Conservation (phyloP, 192 early-diverging fungal species). For the Umbelopsis vinacea region DNA sequence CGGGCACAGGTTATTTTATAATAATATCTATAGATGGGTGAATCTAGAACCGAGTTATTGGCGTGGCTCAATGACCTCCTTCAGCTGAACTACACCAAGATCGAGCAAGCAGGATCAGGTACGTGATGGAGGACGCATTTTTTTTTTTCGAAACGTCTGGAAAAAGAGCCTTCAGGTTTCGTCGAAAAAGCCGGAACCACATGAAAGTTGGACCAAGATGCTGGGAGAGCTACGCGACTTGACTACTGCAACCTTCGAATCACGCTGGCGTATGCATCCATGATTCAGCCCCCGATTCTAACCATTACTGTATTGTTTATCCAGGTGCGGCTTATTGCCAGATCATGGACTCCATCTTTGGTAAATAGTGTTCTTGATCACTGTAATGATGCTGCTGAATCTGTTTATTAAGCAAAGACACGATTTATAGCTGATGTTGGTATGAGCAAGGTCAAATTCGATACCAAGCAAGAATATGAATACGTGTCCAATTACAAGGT, state of each 20-base stretch:
- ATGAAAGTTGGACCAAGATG: neutral
- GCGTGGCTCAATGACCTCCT: constrained; percentile 95
- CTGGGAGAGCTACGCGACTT: constrained; percentile 8
- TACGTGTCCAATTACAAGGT: constrained; percentile 96
- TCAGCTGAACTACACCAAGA: constrained; percentile 87
- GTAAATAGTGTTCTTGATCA: constrained; percentile 36
- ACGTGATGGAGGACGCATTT: constrained; percentile 37
- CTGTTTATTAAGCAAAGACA: constrained; percentile 7
- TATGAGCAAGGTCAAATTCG: constrained; percentile 91
- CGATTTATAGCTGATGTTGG: constrained; percentile 67
- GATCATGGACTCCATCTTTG: constrained; percentile 72
- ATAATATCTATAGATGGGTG: constrained; percentile 64
- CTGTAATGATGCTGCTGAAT: neutral
- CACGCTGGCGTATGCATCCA: neutral
- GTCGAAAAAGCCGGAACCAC: neutral
- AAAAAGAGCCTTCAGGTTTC: neutral
- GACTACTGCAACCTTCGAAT: neutral
- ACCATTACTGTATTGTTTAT: constrained; percentile 11
- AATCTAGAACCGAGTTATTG: constrained; percentile 91
- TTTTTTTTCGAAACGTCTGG: neutral
- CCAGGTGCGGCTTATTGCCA: constrained; percentile 72
- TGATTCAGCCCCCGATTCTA: neutral
- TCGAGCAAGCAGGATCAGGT: constrained; percentile 96
- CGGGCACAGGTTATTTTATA: neutral
- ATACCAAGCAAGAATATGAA: constrained; percentile 95